These are phyloP conservation scores for Gossypium anomalum DNA, from an alignment of 345 rosid species.

Conservation along the genomic window DNA sequence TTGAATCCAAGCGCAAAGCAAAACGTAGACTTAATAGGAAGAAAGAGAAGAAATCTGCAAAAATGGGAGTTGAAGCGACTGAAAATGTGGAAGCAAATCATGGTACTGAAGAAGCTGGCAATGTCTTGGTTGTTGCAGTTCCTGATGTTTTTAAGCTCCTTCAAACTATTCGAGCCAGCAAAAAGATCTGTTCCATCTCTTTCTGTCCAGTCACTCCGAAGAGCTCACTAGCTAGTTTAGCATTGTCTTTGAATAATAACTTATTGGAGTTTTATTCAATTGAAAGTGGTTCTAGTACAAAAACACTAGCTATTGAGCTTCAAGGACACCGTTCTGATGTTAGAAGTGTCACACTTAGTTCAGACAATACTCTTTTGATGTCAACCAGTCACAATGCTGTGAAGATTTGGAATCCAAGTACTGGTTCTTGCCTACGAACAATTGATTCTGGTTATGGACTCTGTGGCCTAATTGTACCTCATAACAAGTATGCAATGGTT, in stretches of 20 bases:
- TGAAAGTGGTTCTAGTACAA: constrained; percentile 42
- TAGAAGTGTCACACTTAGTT: constrained; percentile 83
- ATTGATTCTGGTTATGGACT: constrained; percentile 88
- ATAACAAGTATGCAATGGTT: constrained; percentile 73
- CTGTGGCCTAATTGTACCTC: constrained; percentile 82
- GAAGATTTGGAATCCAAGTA: constrained; percentile 93
- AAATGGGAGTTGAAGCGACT: constrained; percentile 32
- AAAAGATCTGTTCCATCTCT: constrained; percentile 79
- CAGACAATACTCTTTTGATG: constrained; percentile 82
- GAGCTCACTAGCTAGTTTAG: constrained; percentile 61
- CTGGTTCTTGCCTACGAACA: constrained; percentile 88
- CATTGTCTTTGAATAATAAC: constrained; percentile 86
- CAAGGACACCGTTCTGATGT: constrained; percentile 94
- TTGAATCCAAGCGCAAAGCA: constrained; percentile 77
- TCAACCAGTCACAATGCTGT: constrained; percentile 93
- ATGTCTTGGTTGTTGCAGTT: constrained; percentile 25
- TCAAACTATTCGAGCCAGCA: constrained; percentile 71
- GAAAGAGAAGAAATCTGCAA: constrained; percentile 77
- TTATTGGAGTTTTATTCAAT: constrained; percentile 73
- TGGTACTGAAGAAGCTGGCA: constrained; percentile 34
- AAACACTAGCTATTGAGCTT: constrained; percentile 67
- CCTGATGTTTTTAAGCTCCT: constrained; percentile 76
- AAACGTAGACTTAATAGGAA: constrained; percentile 84
- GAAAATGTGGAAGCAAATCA: constrained; percentile 37
- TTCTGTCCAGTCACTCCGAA: constrained; percentile 62